Conservation (phyloP, 2,329 filamentous ascomycete species). For the Neofusicoccum parvum region DNA sequence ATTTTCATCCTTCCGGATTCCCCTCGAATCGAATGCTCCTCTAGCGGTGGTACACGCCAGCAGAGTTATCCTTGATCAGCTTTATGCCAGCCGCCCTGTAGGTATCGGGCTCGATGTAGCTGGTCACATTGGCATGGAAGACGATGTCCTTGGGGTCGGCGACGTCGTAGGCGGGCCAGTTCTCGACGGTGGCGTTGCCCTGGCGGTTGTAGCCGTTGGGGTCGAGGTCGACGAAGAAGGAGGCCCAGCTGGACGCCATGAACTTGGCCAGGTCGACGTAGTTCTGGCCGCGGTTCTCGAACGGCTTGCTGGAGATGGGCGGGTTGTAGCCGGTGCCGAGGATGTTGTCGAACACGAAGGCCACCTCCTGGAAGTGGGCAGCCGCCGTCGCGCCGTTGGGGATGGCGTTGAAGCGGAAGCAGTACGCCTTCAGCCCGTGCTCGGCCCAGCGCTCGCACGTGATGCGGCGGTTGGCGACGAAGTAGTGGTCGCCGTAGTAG, state of each 20-base stretch:
- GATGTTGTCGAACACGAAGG: constrained; percentile 52
- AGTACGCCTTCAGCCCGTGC: constrained; percentile 55
- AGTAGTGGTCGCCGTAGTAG: constrained; percentile 54
- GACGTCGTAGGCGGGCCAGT: constrained; percentile 46
- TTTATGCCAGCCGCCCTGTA: constrained; percentile 48
- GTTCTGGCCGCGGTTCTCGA: constrained; percentile 37
- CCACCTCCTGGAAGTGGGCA: constrained; percentile 58
- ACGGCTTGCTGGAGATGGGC: constrained; percentile 34
- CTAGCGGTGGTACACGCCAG: constrained; percentile 14
- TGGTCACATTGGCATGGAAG: constrained; percentile 49
- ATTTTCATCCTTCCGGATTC: too few relatives aligned
- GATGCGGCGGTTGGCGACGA: constrained; percentile 59
- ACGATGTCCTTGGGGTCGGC: constrained; percentile 45
- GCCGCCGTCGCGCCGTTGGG: constrained; percentile 51
- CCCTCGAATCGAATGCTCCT: neutral
- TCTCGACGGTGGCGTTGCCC: constrained; percentile 29
- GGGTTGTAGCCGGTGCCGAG: constrained; percentile 46
- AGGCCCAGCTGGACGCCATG: constrained; percentile 50
- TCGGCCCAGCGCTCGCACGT: constrained; percentile 56
- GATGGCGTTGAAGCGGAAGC: constrained; percentile 64
- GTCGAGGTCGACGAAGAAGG: constrained; percentile 47
- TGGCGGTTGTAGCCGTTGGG: constrained; percentile 36
- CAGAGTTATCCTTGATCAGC: constrained; percentile 38
- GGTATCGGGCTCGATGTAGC: constrained; percentile 47
- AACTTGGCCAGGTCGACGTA: constrained; percentile 44